Evolutionary conservation across 78 protist genomes (phyloP).

Genomic region (Kipferlia bialata): DNA sequence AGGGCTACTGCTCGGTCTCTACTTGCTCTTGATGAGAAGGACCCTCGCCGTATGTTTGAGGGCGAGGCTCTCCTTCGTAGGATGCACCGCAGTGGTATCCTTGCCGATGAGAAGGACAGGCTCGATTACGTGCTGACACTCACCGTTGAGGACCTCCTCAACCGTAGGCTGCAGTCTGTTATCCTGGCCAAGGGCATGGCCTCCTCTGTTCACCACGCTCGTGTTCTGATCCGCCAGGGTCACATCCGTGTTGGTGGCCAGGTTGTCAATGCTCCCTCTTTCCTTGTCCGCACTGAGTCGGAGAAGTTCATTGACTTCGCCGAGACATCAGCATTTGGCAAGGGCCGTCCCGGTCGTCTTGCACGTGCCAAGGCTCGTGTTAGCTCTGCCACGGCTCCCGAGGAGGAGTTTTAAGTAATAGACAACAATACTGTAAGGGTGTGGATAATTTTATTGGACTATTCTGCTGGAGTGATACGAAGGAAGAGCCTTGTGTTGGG

Average conservation of each 20-base stretch:
- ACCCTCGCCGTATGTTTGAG: slow-evolving; percentile 66
- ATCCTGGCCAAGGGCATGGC: slow-evolving; percentile 83
- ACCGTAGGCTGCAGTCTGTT: slow-evolving; percentile 96
- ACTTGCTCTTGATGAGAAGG: slow-evolving; percentile 83
- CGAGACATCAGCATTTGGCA: slow-evolving; percentile 63
- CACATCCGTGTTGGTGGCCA: slow-evolving; percentile 98
- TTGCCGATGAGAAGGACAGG: slow-evolving; percentile 69
- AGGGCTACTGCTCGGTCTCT: slow-evolving; percentile 88
- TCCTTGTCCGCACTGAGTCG: slow-evolving; percentile 86
- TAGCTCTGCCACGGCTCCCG: neutral
- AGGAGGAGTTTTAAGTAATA: no score
- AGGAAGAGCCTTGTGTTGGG: no score
- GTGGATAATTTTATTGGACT: no score
- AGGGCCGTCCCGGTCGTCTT: slow-evolving; percentile 83
- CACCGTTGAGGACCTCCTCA: slow-evolving; percentile 81
- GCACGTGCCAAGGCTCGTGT: slow-evolving; percentile 34
- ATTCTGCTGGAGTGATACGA: no score
- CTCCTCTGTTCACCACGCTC: slow-evolving; percentile 96
- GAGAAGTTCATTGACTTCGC: slow-evolving; percentile 88
- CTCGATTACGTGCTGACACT: slow-evolving; percentile 94
- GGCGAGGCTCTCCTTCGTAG: slow-evolving; percentile 93
- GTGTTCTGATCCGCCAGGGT: slow-evolving; percentile 90
- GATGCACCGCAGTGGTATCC: slow-evolving; percentile 76
- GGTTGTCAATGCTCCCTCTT: slow-evolving; percentile 92
- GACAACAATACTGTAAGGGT: no score